Evolutionary conservation across 192 early-diverging fungal genomes (phyloP), one percentile per base, ranked within the genome.

Genomic region (Backusella parvicylindrica): DNA sequence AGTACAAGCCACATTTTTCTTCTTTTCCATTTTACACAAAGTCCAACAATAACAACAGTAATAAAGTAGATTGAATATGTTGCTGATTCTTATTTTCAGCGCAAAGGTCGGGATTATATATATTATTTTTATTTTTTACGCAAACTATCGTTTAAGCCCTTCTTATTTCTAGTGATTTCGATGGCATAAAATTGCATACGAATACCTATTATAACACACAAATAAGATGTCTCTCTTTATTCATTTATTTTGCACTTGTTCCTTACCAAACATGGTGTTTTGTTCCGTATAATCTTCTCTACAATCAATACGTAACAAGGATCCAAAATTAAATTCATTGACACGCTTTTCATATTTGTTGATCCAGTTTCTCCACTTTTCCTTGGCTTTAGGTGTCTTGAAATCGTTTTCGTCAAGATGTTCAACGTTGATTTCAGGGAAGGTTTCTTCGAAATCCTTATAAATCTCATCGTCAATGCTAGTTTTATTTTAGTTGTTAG

Each of bases 311-410:
- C 97, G 85, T 63, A 98, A 77, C 71, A 98, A 84, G 21, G 95
- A 93, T 8, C 97, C 97, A 89, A 97, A 98, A 84, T 97, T 98
- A 80, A 85, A 97, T 76, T 98, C 97, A 64, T 88, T 85, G n/a
- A 98, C 90, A 40, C 85, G 84, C 30, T 91, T 90, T 76, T 98
- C 94, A 82, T 93, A 97, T 83, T 92, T 89, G 83, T 84, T 93
- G 72, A 97, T 92, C 75, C 93, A 97, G 33, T 86, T 77, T 74
- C 97, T 88, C 97, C 97, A 98, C 77, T 92, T 92, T 32, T 87
- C 92, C 82, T 98, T 98, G 74, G 91, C 86, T 43, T 82, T 82
- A 16, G 88, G 84, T 6, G 91, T 85, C 87, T 97, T 97, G 87
- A 98, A 96, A 36, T 92, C 88, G 6, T 88, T 81, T 72, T 95